A percentile compares a stretch with the other conserved stretches of the same genome.
phyloP scores from a whole-genome alignment of 345 rosid genomes.

The Citrus australasica region DNA sequence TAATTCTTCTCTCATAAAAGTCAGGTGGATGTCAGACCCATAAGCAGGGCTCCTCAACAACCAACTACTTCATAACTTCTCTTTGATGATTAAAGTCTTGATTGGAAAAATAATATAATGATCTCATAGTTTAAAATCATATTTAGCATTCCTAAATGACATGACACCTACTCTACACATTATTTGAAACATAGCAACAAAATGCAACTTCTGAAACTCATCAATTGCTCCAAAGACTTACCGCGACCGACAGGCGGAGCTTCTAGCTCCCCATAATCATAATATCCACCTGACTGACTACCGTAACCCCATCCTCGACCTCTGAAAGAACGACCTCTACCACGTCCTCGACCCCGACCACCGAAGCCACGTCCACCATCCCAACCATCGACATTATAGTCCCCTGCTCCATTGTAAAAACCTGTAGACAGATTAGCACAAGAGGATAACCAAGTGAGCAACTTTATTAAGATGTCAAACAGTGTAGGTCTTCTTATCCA shows the following conservation, averaged over 20 bases:
- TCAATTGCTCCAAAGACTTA: conserved; percentile 16
- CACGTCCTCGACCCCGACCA: conserved; percentile 29
- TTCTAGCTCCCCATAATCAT: conserved; percentile 23
- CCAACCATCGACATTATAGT: conserved; percentile 23
- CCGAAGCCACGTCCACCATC: conserved; percentile 27
- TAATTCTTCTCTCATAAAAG: background rate
- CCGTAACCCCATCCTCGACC: conserved; percentile 32
- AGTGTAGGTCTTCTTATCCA: background rate
- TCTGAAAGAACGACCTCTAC: conserved; percentile 22
- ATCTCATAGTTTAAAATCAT: background rate
- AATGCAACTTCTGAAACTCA: background rate
- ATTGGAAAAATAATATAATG: background rate
- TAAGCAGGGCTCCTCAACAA: background rate
- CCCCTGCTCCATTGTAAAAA: conserved; percentile 19
- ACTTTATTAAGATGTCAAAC: background rate
- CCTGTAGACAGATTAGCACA: conserved; percentile 14
- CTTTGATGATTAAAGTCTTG: background rate
- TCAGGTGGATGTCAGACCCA: background rate
- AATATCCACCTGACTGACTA: conserved; percentile 25
- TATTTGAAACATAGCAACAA: background rate
- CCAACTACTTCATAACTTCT: background rate
- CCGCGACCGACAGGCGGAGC: conserved; percentile 24
- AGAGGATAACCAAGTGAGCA: conserved; percentile 4
- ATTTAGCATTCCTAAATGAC: background rate
- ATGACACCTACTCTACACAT: background rate